Conservation (phyloP, 75 land plant genomes). For the Sequoiadendron giganteum region DNA sequence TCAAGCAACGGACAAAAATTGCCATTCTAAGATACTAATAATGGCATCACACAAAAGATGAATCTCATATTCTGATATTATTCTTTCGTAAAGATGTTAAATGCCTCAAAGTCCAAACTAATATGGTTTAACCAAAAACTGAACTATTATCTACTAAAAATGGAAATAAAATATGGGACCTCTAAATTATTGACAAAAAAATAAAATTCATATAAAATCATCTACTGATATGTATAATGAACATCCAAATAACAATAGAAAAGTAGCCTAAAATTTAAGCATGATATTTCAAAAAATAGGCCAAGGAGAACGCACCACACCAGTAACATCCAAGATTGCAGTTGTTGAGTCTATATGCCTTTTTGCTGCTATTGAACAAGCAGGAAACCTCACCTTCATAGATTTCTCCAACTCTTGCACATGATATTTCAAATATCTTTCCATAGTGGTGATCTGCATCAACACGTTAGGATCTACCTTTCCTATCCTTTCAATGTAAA, state of each 20-base stretch:
- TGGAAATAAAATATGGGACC: background rate
- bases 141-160: background rate
- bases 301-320: conserved; percentile 34
- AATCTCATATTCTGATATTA: background rate
- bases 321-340: conserved; percentile 53
- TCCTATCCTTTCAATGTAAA: conserved; percentile 62
- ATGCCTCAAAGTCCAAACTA: background rate
- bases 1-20: background rate
- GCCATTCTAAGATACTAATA: background rate
- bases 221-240: background rate
- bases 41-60: background rate
- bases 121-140: background rate
- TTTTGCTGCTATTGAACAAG: conserved; percentile 59
- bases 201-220: background rate
- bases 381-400: conserved; percentile 43
- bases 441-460: conserved; percentile 43
- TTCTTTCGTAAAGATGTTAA: background rate
- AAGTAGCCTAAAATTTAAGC: background rate
- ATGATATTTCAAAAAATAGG: background rate
- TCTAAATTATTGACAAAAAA: background rate
- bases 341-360: conserved; percentile 54
- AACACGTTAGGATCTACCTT: conserved; percentile 40
- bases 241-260: background rate
- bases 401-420: conserved; percentile 54
- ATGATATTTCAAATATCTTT: conserved; percentile 52